These are phyloP conservation scores for Silene latifolia DNA, from an alignment of 148 eudicot genomes.

Conservation along the genomic window DNA sequence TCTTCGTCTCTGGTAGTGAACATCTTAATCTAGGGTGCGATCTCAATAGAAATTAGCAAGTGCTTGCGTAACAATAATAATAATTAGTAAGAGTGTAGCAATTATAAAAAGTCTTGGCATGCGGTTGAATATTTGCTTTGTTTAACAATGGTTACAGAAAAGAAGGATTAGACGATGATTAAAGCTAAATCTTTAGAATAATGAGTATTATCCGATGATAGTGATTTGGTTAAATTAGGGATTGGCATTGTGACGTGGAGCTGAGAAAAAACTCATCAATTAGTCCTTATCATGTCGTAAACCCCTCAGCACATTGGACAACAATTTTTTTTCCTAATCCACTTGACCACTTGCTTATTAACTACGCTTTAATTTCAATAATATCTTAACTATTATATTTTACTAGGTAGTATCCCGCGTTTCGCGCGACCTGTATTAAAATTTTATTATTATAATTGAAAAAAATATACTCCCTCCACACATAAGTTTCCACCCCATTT, in stretches of 20 bases:
- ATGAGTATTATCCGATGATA: conserved; percentile 11
- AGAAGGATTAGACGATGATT: conserved; percentile 19
- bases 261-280: conserved; percentile 11
- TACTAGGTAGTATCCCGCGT: too few species aligned
- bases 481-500: too few species aligned
- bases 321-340: conserved; percentile 20
- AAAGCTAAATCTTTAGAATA: conserved; percentile 1
- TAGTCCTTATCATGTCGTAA: conserved; percentile 25
- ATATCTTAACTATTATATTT: neutral
- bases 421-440: too few species aligned
- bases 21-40: neutral
- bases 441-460: too few species aligned
- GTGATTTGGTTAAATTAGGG: conserved; percentile 19
- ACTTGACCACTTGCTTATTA: conserved; percentile 29
- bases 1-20: too few species aligned
- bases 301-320: conserved; percentile 1
- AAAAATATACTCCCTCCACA: too few species aligned
- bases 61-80: neutral
- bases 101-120: conserved; percentile 29
- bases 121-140: conserved; percentile 17
- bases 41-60: neutral
- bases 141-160: neutral
- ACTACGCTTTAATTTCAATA: neutral
- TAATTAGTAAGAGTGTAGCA: neutral
- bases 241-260: conserved; percentile 28